phyloP scores from a whole-genome alignment of 2,329 filamentous ascomycete species.

The Aureobasidium sp. region DNA sequence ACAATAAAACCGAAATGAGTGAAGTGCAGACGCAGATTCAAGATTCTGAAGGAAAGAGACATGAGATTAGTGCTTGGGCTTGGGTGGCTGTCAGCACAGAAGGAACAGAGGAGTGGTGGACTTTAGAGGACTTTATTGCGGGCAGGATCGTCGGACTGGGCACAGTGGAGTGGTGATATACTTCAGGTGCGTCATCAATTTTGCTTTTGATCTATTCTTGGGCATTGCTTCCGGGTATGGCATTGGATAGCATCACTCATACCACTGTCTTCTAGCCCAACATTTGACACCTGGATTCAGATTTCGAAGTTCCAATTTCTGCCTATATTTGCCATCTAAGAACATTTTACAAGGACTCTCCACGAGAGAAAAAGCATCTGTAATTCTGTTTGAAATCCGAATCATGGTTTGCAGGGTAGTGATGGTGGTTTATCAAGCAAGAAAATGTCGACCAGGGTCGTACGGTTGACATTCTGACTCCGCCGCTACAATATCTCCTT shows the following conservation, averaged over 20 bases:
- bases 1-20: too few relatives aligned
- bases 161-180: not conserved
- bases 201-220: not conserved
- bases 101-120: slow-evolving; percentile 1
- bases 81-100: not conserved
- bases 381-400: too few relatives aligned
- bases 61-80: not conserved
- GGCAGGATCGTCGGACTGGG: not conserved
- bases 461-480: not conserved
- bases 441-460: not conserved
- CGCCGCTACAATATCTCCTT: too few relatives aligned
- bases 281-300: too few relatives aligned
- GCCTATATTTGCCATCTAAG: too few relatives aligned
- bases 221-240: too few relatives aligned
- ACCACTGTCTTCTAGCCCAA: too few relatives aligned
- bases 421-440: not conserved
- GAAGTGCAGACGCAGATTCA: not conserved
- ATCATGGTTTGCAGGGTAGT: too few relatives aligned
- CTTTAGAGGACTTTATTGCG: not conserved
- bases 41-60: not conserved
- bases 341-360: too few relatives aligned
- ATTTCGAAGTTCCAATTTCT: too few relatives aligned
- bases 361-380: too few relatives aligned
- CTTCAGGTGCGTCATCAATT: not conserved
- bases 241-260: too few relatives aligned